Conservation (phyloP, 1,139 yeast genomes). For the Hyphopichia buzzinii region DNA sequence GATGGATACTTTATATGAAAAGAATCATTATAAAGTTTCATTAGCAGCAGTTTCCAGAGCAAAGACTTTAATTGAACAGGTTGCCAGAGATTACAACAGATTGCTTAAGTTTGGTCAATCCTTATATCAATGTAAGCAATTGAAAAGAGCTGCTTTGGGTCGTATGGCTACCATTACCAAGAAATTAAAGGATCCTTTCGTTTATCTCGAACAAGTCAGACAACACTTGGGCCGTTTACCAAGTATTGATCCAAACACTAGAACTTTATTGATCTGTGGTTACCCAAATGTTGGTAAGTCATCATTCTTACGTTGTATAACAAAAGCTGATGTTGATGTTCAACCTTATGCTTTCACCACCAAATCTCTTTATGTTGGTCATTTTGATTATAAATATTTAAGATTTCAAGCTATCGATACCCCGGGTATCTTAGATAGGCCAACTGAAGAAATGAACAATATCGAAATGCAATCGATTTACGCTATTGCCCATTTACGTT, state of each 20-base stretch:
- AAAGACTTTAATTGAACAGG: conserved; percentile 91
- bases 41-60: conserved; percentile 94
- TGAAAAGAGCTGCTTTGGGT: conserved; percentile 97
- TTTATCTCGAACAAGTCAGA: conserved; percentile 95
- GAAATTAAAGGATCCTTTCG: conserved; percentile 89
- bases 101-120: conserved; percentile 96
- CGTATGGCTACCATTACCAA: conserved; percentile 98
- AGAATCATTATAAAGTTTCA: conserved; percentile 97
- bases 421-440: conserved; percentile 98
- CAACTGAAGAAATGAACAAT: conserved; percentile 99
- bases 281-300: conserved; percentile 99
- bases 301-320: conserved; percentile 85
- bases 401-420: conserved; percentile 99
- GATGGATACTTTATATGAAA: conserved; percentile 96
- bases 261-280: conserved; percentile 96
- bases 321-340: conserved; percentile 98
- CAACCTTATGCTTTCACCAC: conserved; percentile 99
- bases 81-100: conserved; percentile 90
- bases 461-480: conserved; percentile 99
- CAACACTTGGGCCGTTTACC: conserved; percentile 99
- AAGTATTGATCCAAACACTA: conserved; percentile 95
- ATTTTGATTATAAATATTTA: conserved; percentile 94
- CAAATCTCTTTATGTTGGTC: conserved; percentile 92
- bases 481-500: conserved; percentile 96
- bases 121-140: conserved; percentile 95